A percentile compares a stretch with the other conserved stretches of the same genome.
Conservation (phyloP, 805 yeast species). For the Ogataea methanolica region DNA sequence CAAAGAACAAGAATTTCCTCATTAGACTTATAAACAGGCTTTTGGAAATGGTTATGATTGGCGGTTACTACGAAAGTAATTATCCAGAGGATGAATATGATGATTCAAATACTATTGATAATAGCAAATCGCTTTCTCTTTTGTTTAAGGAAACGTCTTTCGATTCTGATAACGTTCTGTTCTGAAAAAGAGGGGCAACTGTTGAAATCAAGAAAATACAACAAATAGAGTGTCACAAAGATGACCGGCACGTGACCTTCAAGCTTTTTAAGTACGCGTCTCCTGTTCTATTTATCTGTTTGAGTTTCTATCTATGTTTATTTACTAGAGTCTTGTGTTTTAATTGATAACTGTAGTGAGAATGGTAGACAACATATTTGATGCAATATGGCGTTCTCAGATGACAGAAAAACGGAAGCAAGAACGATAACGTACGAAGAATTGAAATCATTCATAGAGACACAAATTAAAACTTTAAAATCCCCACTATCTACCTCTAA, state of each 20-base stretch:
- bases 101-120: too few species aligned
- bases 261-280: background rate
- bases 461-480: constrained; percentile 18
- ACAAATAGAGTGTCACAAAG: too few species aligned
- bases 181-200: background rate
- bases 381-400: too few species aligned
- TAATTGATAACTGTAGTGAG: background rate
- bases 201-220: too few species aligned
- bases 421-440: constrained; percentile 20
- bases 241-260: too few species aligned
- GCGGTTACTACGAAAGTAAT: background rate
- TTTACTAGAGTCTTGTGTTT: background rate
- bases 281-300: background rate
- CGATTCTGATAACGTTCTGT: constrained; percentile 8
- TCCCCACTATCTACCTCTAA: constrained; percentile 16
- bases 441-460: constrained; percentile 20
- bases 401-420: background rate
- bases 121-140: background rate
- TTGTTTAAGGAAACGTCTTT: constrained; percentile 4
- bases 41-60: too few species aligned
- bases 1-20: too few species aligned
- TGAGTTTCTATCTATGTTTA: background rate
- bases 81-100: too few species aligned
- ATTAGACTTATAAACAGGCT: too few species aligned
- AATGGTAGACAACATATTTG: too few species aligned